phyloP scores from a whole-genome alignment of 257 asterid species.

The Ophiorrhiza pumila region DNA sequence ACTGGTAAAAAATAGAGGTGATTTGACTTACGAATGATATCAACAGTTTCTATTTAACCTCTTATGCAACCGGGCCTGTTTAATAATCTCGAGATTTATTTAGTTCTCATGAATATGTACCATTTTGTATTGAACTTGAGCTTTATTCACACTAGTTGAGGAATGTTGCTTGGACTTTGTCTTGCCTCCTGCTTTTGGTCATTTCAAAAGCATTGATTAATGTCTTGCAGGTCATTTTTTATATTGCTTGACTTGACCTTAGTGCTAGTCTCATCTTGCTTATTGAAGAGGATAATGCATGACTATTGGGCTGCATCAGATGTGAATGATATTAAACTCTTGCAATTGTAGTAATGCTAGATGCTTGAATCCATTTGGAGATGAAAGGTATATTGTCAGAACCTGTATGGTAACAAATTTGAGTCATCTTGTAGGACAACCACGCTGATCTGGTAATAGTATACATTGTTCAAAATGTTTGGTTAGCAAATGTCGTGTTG shows the following conservation, averaged over 20 bases:
- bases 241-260: not conserved
- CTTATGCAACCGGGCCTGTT: not conserved
- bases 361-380: no score
- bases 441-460: not conserved
- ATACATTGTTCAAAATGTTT: not conserved
- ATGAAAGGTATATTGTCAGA: not conserved
- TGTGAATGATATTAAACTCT: not conserved
- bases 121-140: conserved; percentile 3
- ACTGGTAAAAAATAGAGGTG: conserved; percentile 58
- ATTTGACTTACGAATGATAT: not conserved
- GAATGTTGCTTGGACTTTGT: not conserved
- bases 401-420: not conserved
- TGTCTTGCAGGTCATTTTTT: not conserved
- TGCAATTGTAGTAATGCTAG: not conserved
- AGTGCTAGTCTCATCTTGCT: not conserved
- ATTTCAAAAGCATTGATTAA: not conserved
- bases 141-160: not conserved
- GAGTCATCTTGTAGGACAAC: not conserved
- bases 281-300: not conserved
- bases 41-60: not conserved
- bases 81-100: conserved; percentile 6
- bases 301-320: no score
- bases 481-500: not conserved
- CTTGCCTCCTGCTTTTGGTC: not conserved
- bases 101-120: not conserved